Percentiles rank a stretch among this genome's conserved stretches.
Evolutionary conservation across 2,329 filamentous ascomycete species (phyloP).

Genomic region (Pseudopithomyces chartarum): DNA sequence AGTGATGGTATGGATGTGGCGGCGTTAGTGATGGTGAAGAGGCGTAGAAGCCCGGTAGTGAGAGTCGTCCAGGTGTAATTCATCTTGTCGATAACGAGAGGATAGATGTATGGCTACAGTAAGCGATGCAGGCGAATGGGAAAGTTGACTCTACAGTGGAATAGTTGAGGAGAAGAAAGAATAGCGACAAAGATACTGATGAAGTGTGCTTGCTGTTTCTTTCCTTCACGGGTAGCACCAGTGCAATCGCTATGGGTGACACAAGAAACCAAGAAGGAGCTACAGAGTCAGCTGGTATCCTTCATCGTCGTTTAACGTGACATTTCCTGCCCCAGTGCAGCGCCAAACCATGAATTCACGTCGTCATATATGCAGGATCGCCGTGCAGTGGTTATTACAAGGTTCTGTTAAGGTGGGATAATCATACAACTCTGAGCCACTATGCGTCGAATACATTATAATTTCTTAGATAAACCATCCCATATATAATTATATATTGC

Average conservation of each 20-base stretch:
- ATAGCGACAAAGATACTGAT: too few relatives aligned
- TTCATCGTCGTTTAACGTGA: conserved; percentile 19
- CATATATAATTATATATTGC: conserved; percentile 16
- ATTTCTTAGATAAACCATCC: conserved; percentile 12
- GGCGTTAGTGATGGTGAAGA: neutral
- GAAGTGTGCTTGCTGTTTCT: neutral
- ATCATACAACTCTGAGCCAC: neutral
- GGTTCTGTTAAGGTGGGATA: too few relatives aligned
- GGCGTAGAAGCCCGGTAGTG: neutral
- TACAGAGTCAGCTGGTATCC: too few relatives aligned
- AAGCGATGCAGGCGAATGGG: neutral
- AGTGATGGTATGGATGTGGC: neutral
- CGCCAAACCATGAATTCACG: conserved; percentile 18
- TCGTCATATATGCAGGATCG: conserved; percentile 16
- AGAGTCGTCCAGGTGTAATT: neutral
- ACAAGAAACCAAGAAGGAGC: too few relatives aligned
- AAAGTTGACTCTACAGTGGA: neutral
- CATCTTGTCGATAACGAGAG: neutral
- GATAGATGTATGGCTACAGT: neutral
- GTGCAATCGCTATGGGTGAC: too few relatives aligned
- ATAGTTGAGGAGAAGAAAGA: neutral
- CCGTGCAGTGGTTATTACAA: conserved; percentile 10
- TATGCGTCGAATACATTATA: neutral
- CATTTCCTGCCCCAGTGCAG: conserved; percentile 15
- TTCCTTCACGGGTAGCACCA: too few relatives aligned